phyloP scores from a whole-genome alignment of 2,329 filamentous ascomycete species.

The Colletotrichum cordylinicola region DNA sequence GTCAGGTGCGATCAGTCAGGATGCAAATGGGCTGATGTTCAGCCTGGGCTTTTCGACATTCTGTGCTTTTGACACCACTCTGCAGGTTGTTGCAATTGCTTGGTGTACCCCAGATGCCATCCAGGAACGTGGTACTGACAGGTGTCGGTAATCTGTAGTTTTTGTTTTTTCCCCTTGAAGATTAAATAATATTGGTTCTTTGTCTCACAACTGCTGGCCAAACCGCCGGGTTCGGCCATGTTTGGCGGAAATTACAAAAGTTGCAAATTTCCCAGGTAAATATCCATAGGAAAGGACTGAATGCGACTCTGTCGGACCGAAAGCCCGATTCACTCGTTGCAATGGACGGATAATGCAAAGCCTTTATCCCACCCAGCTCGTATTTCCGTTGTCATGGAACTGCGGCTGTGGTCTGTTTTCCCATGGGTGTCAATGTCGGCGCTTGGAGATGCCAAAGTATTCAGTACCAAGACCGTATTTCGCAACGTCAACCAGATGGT shows the following conservation, averaged over 20 bases:
- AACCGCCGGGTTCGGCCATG: not conserved
- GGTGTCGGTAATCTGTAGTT: not conserved
- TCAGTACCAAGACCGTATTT: not conserved
- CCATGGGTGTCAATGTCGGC: not conserved
- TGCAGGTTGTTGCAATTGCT: not conserved
- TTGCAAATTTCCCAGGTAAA: not conserved
- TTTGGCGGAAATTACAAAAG: not conserved
- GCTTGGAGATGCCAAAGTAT: not conserved
- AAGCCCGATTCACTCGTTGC: not conserved
- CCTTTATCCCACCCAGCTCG: not conserved
- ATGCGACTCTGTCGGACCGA: not conserved
- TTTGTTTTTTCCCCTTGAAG: not conserved
- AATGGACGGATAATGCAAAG: not conserved
- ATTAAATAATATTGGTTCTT: not conserved
- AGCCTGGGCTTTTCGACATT: not conserved
- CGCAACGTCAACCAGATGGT: not conserved
- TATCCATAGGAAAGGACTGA: not conserved
- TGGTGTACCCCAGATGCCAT: not conserved
- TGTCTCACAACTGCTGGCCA: not conserved
- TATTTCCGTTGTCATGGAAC: not conserved
- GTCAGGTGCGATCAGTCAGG: not conserved
- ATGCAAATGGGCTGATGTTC: slow-evolving; percentile 8
- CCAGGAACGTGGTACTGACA: not conserved
- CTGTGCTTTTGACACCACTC: not conserved
- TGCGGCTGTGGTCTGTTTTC: not conserved